Evolutionary conservation across 2,329 filamentous ascomycete genomes (phyloP).

Genomic region (Diaporthe sp.): DNA sequence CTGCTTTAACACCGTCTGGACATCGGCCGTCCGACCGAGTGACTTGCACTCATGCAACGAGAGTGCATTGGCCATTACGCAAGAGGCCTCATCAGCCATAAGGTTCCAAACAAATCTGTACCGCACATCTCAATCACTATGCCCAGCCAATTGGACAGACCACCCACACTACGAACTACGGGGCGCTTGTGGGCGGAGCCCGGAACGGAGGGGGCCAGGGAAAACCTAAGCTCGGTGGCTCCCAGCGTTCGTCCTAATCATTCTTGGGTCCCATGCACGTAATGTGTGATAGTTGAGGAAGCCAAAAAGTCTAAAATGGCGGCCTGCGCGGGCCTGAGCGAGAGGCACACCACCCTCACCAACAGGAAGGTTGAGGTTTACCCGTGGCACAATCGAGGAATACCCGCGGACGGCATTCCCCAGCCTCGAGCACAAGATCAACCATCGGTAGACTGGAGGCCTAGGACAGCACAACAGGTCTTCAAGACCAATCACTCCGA

Average conservation of each 20-base stretch:
- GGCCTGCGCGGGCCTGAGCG: background rate
- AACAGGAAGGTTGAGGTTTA: background rate
- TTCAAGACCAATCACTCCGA: background rate
- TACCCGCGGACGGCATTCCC: conserved; percentile 16
- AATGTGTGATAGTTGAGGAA: conserved; percentile 5
- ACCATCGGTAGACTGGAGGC: background rate
- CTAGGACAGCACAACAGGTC: background rate
- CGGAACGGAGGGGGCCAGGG: conserved; percentile 6
- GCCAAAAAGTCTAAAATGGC: conserved; percentile 2
- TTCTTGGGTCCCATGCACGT: conserved; percentile 14
- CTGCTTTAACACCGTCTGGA: background rate
- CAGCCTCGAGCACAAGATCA: background rate
- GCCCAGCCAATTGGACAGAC: background rate
- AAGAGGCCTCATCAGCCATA: background rate
- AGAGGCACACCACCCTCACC: background rate
- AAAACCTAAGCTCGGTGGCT: background rate
- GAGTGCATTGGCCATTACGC: background rate
- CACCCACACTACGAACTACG: background rate
- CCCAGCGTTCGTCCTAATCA: conserved; percentile 15
- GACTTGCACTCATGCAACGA: background rate
- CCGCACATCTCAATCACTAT: background rate
- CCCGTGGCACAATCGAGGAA: conserved; percentile 4
- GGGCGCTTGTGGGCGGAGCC: background rate
- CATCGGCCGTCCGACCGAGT: background rate
- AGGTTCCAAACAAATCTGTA: conserved; percentile 1